Evolutionary conservation across 148 eudicot genomes (phyloP), one percentile per base, ranked within the genome.

Genomic region (Bassia scoparia): DNA sequence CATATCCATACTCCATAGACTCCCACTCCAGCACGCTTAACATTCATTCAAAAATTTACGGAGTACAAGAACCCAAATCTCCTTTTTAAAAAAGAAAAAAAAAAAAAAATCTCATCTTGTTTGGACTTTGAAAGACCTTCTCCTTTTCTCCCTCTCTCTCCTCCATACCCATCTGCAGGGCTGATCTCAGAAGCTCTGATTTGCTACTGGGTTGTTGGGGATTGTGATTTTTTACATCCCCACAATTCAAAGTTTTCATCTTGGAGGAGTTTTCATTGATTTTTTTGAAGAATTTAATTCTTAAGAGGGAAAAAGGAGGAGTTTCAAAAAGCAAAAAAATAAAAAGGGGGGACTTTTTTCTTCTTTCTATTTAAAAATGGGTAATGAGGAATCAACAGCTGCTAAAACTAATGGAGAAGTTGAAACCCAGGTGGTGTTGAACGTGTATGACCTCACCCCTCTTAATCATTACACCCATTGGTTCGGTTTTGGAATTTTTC

Each of bases 401-500:
- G 75, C 53, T 31, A 79, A 78, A 29, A 68, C 18, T 63, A 72
- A 60, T 72, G 83, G 59, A 50, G 73, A n/a, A 73, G 4, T n/a
- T 12, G 85, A 81, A 29, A 84, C 91, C 64, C 86, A 81, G 73
- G 96, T 87, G 60, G 69, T 85, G 37, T 74, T 90, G 78, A 90
- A 90, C 78, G 84, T 90, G 31, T 90, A 90, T 76, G 96, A 90
- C 34, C 85, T 90, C 24, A 87, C 91, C 67, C 96, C 96, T 75
- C 61, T 85, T 48, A 91, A 91, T 75, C 69, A 85, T 38, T 91
- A 91, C 85, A 84, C 86, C 58, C 77, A 79, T 30, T 91, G 93
- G 90, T 83, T 91, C 61, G 94, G 97, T 62, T 81, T 91, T 53
- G 97, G 97, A 20, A 86, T 91, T 65, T 91, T 91, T 75, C 93